A percentile compares a stretch with the other conserved stretches of the same genome.
phyloP scores from a whole-genome alignment of 176 grass and related monocot genomes.

The Hyparrhenia diplandra region DNA sequence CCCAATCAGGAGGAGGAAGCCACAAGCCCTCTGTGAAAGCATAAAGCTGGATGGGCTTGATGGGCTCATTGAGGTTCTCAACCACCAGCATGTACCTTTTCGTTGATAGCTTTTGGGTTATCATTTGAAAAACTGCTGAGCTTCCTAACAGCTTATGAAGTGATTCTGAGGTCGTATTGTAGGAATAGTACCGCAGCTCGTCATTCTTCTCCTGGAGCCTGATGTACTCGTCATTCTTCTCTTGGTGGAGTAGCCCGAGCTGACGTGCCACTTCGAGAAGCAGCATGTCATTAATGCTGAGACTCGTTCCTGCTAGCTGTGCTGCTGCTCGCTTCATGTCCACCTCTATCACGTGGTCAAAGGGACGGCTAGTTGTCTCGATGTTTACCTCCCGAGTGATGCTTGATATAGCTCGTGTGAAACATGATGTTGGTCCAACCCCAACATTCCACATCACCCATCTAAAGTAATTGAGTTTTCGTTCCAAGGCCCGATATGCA shows the following conservation, averaged over 20 bases:
- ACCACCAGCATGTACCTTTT: neutral
- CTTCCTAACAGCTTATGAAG: no score
- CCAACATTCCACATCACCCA: rapidly evolving
- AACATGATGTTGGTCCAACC: no score
- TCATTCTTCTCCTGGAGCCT: neutral
- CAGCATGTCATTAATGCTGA: neutral
- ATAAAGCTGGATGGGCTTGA: rapidly evolving
- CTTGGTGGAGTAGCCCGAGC: no score
- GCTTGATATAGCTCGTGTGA: no score
- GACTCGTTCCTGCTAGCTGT: rapidly evolving
- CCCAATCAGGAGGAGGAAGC: rapidly evolving
- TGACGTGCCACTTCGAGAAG: no score
- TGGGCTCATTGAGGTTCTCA: neutral
- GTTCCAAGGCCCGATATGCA: rapidly evolving
- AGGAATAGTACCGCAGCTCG: neutral
- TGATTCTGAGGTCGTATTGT: no score
- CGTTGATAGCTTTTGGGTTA: rapidly evolving
- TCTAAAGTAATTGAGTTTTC: rapidly evolving
- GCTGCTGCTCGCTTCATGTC: neutral
- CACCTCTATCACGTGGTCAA: neutral
- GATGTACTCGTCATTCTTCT: neutral
- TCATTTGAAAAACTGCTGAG: rapidly evolving
- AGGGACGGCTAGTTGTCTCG: rapidly evolving
- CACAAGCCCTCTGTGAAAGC: rapidly evolving
- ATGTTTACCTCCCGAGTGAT: no score